phyloP scores from a whole-genome alignment of 495 filamentous ascomycete species.

The Parachaetomium inaequale region DNA sequence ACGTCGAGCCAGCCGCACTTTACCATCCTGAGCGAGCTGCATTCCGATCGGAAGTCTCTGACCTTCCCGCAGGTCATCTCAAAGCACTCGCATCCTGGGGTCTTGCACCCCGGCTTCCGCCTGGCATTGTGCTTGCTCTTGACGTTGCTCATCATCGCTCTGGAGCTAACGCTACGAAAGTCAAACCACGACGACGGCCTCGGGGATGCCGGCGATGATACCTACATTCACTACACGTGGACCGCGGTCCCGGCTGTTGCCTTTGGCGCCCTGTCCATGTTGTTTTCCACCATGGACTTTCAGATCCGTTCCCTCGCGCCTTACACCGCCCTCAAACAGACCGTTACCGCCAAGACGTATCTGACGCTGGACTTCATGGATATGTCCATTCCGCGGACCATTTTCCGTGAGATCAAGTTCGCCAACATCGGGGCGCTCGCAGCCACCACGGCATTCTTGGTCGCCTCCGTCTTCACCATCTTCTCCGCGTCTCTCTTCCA shows the following conservation, averaged over 20 bases:
- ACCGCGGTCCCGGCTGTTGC: slow-evolving; percentile 16
- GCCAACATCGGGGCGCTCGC: slow-evolving; percentile 13
- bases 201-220: slow-evolving; percentile 11
- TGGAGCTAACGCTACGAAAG: slow-evolving; percentile 16
- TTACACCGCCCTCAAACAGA: not conserved
- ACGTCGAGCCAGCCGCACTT: not conserved
- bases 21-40: not conserved
- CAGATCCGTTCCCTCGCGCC: slow-evolving; percentile 11
- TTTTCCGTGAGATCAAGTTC: slow-evolving; percentile 9
- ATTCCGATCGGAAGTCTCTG: not conserved
- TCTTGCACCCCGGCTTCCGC: not conserved
- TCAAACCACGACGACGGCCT: slow-evolving; percentile 13
- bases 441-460: slow-evolving; percentile 12
- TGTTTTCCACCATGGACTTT: slow-evolving; percentile 16
- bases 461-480: slow-evolving; percentile 17
- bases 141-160: slow-evolving; percentile 1
- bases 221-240: slow-evolving; percentile 22
- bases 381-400: slow-evolving; percentile 7
- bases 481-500: slow-evolving; percentile 22
- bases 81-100: not conserved
- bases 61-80: slow-evolving; percentile 1
- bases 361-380: slow-evolving; percentile 16
- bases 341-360: not conserved
- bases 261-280: slow-evolving; percentile 7
- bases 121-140: not conserved